phyloP scores from a whole-genome alignment of 345 rosid species.

The Eucalyptus marginata region DNA sequence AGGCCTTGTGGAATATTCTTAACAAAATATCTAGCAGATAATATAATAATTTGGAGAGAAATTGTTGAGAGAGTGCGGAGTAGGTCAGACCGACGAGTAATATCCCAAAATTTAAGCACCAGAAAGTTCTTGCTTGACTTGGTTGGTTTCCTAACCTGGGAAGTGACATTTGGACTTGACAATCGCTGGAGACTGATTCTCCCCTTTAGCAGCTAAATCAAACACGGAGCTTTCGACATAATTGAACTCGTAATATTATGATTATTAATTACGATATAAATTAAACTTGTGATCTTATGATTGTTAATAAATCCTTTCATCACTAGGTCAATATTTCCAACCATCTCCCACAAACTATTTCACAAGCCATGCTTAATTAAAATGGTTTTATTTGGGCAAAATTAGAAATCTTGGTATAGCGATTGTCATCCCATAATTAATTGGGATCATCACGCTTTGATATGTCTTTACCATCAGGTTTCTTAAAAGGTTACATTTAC shows the following conservation, averaged over 20 bases:
- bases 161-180: neutral
- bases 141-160: neutral
- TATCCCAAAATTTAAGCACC: neutral
- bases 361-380: neutral
- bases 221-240: neutral
- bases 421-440: neutral
- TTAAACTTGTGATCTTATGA: neutral
- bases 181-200: neutral
- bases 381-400: neutral
- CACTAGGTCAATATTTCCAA: neutral
- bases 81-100: neutral
- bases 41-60: neutral
- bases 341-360: neutral
- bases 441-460: neutral
- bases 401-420: neutral
- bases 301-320: neutral
- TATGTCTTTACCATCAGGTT: neutral
- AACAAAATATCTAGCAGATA: neutral
- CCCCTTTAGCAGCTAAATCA: neutral
- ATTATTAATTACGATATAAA: neutral
- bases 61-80: neutral
- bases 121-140: neutral
- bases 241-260: neutral
- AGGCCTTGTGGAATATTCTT: neutral
- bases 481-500: neutral